Conservation (phyloP, 1,139 yeast species). For the Diutina scorzettiae region DNA sequence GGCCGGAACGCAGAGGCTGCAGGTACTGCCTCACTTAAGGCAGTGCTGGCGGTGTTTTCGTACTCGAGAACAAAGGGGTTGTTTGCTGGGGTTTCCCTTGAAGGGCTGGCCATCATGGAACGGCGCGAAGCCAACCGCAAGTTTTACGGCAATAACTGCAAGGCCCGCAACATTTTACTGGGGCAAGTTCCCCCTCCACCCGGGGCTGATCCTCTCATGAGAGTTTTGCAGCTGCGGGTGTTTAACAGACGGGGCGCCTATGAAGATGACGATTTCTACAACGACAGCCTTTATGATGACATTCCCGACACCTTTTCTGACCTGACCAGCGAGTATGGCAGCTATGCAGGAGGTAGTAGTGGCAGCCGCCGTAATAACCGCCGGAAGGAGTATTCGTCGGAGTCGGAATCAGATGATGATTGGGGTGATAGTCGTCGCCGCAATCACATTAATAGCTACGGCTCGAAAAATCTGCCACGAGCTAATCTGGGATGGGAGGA, state of each 20-base stretch:
- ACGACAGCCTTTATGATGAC: slow-evolving; percentile 56
- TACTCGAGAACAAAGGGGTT: slow-evolving; percentile 94
- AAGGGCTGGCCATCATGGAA: slow-evolving; percentile 90
- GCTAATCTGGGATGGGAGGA: slow-evolving; percentile 63
- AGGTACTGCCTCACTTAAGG: slow-evolving; percentile 81
- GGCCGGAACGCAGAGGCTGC: slow-evolving; percentile 98
- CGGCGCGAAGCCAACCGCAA: slow-evolving; percentile 95
- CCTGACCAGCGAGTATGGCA: slow-evolving; percentile 19
- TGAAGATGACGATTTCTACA: slow-evolving; percentile 41
- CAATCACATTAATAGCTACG: not conserved
- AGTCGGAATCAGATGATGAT: slow-evolving; percentile 25
- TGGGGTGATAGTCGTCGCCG: slow-evolving; percentile 5
- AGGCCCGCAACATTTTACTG: slow-evolving; percentile 68
- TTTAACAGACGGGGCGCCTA: slow-evolving; percentile 41
- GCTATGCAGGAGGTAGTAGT: slow-evolving; percentile 9
- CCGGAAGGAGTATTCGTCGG: slow-evolving; percentile 9
- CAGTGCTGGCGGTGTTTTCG: slow-evolving; percentile 84
- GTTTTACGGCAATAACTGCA: slow-evolving; percentile 80
- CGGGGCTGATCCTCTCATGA: slow-evolving; percentile 79
- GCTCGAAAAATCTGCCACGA: slow-evolving; percentile 1
- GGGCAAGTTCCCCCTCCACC: slow-evolving; percentile 92
- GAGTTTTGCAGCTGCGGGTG: slow-evolving; percentile 77
- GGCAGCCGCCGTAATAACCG: not conserved
- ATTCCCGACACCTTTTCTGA: slow-evolving; percentile 58
- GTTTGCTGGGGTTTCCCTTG: slow-evolving; percentile 94